A percentile compares a stretch with the other conserved stretches of the same genome.
phyloP scores from a whole-genome alignment of 495 filamentous ascomycete species.

The Xylaria venustula region DNA sequence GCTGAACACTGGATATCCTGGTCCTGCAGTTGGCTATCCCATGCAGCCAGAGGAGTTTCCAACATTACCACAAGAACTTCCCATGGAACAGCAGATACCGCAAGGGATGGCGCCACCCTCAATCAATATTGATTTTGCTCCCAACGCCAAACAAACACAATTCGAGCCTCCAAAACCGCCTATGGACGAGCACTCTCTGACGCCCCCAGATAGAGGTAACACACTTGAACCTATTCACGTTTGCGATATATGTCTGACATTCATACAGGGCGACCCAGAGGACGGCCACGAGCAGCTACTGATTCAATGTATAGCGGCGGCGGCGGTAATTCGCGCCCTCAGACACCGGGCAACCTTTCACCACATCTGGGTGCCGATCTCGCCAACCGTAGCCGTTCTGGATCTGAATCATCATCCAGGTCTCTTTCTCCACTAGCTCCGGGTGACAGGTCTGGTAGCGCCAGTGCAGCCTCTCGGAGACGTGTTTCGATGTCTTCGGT shows the following conservation, averaged over 20 bases:
- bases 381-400: slow-evolving; percentile 38
- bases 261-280: slow-evolving; percentile 43
- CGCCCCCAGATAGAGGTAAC: slow-evolving; percentile 81
- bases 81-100: slow-evolving; percentile 53
- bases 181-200: slow-evolving; percentile 74
- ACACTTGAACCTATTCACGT: slow-evolving; percentile 7
- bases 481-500: slow-evolving; percentile 88
- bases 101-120: slow-evolving; percentile 80
- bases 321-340: slow-evolving; percentile 38
- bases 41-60: slow-evolving; percentile 64
- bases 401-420: slow-evolving; percentile 49
- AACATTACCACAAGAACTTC: slow-evolving; percentile 43
- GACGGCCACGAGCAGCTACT: slow-evolving; percentile 69
- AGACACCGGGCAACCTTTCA: slow-evolving; percentile 41
- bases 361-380: slow-evolving; percentile 46
- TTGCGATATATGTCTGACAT: slow-evolving; percentile 1
- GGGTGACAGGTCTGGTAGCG: slow-evolving; percentile 53
- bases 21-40: slow-evolving; percentile 44
- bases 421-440: slow-evolving; percentile 79
- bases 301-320: slow-evolving; percentile 62
- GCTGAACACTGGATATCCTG: slow-evolving; percentile 26
- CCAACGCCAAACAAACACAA: slow-evolving; percentile 62
- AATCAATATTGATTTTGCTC: slow-evolving; percentile 92
- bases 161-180: slow-evolving; percentile 68
- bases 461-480: slow-evolving; percentile 63